Base-by-base conservation (phyloP, 176 grass and related monocot species). In the Saccharum spontaneum region DNA sequence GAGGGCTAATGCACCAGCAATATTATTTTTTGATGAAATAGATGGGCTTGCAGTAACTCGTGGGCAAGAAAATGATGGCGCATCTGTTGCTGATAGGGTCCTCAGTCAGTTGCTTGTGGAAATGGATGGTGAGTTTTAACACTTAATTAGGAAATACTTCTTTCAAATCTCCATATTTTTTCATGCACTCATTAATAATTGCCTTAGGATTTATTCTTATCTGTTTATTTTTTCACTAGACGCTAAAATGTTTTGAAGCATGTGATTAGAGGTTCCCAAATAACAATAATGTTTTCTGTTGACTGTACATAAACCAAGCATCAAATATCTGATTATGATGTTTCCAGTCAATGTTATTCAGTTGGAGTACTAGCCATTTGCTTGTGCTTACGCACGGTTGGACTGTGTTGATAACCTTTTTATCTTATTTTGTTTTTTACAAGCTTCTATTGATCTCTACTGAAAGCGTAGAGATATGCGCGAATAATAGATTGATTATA, bases 1-100 rank as follows among this genome's bases (percentile, higher is more conserved):
- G 0, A 92, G 75, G 83, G 86, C 55, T 63, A 98, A 98, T 91
- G 88, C 91, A 76, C 96, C 96, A 1, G 91, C 96, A 80, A 95
- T 98, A 87, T 85, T 95, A 80, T 98, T 98, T 82, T 95, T 95
- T 86, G 96, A 98, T 71, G 96, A 98, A 90, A 94, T 98, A 87
- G 96, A 98, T 89, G 96, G 93, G 28, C 93, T 98, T 74, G 96
- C 96, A 44, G 84, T 88, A 23, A 95, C 89, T 75, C 87, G 96
- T 63, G 93, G 96, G 3, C 60, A 72, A 67, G 93, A 89, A 81
- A 89, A 57, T 88, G 84, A 95, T 94, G 79, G 89, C 7, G 83
- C 87, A 9, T 94, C 87, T 82, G 93, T 98, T 83, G 89, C 79
- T 71, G 91, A 95, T 78, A 89, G 96, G 85, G 93, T 98, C 41